Base-by-base conservation (phyloP, 805 yeast species). In the Sugiyamaella americana region DNA sequence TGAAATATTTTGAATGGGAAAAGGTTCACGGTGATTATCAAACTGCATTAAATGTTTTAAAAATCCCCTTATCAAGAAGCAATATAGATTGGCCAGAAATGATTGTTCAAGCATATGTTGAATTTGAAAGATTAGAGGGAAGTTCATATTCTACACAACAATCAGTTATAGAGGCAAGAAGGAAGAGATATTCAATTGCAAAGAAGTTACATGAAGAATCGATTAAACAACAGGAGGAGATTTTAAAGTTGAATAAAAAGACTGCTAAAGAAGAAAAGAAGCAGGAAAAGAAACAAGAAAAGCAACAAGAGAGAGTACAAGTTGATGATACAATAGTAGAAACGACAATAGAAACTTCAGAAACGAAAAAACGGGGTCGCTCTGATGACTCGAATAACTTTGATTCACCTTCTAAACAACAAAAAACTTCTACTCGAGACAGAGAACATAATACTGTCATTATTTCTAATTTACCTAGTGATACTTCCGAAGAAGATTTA, bases 391-490 rank as follows among this genome's bases (percentile, higher is more conserved):
- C 20, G 18, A 40, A 51, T 46, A 26, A 32, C 36, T 21, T 47
- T 42, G 41, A 46, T 52, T 6, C 24, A 8, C 29, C 39, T 5
- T 37, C 56, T 16, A 35, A 35, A 21, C 20, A 13, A 17, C 20
- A 18, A 6, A 35, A 35, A 35, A 35, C 17, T 6, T 8, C 17
- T 13, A 21, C n/a, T 21, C 67, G 86, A 53, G 75, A 78, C 46
- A 63, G 94, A 56, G 94, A 86, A 61, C 65, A 73, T 21, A 67
- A 71, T 13, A 71, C 84, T 0, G 73, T 84, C 0, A 62, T 78
- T n/a, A 79, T 83, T 0, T 59, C 64, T 1, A 71, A 75, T 35
- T 53, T 84, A 2, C 75, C 82, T 0, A 32, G 48, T 0, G 58
- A 62, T 5, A 59, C 64, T 1, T 65, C 70, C 6, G 75, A 75